These are phyloP conservation scores for Limtongozyma cylindracea DNA, from an alignment of 805 yeast genomes.

Conservation along the genomic window DNA sequence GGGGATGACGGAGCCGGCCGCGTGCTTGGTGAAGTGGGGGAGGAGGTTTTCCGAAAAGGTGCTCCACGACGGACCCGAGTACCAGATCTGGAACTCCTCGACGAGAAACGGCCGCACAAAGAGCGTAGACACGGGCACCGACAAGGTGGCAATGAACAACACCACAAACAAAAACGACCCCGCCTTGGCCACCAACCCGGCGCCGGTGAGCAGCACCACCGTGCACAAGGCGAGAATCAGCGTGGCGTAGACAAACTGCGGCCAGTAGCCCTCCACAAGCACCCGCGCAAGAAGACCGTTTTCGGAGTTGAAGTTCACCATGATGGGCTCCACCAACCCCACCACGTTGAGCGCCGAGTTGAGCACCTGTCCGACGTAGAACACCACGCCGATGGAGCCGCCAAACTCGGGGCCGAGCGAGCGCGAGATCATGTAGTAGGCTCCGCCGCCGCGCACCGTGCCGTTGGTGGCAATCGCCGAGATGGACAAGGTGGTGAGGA, in stretches of 20 bases:
- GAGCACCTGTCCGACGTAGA: conserved; percentile 82
- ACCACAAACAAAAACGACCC: conserved; percentile 52
- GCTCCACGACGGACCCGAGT: conserved; percentile 52
- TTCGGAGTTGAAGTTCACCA: conserved; percentile 45
- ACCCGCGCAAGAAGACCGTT: conserved; percentile 28
- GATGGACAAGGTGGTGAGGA: conserved; percentile 69
- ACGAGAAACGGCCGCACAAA: conserved; percentile 32
- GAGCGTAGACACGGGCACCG: conserved; percentile 60
- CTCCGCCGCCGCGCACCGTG: conserved; percentile 94
- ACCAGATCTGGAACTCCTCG: conserved; percentile 14
- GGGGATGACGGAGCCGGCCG: conserved; percentile 64
- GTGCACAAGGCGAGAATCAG: conserved; percentile 45
- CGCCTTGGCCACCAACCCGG: conserved; percentile 57
- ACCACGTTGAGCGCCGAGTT: conserved; percentile 86
- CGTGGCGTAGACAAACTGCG: conserved; percentile 51
- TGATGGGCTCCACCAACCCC: conserved; percentile 79
- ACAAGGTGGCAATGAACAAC: conserved; percentile 43
- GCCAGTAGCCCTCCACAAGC: conserved; percentile 48
- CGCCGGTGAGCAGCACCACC: conserved; percentile 54
- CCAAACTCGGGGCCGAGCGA: conserved; percentile 96
- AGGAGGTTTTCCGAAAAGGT: conserved; percentile 41
- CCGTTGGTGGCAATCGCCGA: conserved; percentile 97
- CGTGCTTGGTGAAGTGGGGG: conserved; percentile 71
- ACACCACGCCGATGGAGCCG: conserved; percentile 88
- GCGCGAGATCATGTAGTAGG: conserved; percentile 90